These are phyloP conservation scores for Coelastrella sp. DNA, from an alignment of 139 green algal genomes.

Conservation along the genomic window DNA sequence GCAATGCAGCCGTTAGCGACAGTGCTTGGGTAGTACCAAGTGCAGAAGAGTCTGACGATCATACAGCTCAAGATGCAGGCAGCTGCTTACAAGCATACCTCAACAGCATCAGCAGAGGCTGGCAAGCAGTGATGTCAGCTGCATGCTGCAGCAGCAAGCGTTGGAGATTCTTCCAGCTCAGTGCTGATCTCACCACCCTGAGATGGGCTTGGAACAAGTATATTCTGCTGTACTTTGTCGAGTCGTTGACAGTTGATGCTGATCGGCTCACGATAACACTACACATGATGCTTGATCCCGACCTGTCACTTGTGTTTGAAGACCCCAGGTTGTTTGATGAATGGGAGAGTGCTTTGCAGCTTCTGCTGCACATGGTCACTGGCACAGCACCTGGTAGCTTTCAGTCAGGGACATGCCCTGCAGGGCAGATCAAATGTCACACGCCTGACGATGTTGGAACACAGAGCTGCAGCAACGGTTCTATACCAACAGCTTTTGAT, in stretches of 20 bases:
- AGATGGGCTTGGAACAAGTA: conserved; percentile 63
- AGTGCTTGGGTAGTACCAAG: neutral
- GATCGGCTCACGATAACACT: conserved; percentile 1
- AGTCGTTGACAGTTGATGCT: conserved; percentile 16
- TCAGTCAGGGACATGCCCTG: neutral
- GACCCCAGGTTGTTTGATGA: neutral
- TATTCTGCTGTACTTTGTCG: conserved; percentile 56
- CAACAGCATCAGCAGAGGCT: neutral
- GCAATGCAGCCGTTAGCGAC: neutral
- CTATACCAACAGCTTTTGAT: neutral
- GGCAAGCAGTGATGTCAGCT: neutral
- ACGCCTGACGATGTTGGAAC: neutral
- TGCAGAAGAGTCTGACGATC: too few relatives aligned
- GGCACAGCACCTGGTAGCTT: conserved; percentile 13
- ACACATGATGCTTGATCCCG: conserved; percentile 26
- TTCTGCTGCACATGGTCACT: conserved; percentile 33
- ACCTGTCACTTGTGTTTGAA: conserved; percentile 24
- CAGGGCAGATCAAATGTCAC: neutral
- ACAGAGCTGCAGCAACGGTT: neutral
- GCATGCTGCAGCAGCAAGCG: neutral
- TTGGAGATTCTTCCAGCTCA: conserved; percentile 58
- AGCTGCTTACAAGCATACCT: too few relatives aligned
- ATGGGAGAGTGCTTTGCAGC: conserved; percentile 33
- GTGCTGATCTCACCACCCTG: conserved; percentile 50
- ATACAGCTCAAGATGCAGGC: too few relatives aligned